Evolutionary conservation across 176 grass and related monocot species (phyloP).

Genomic region (Tuctoria greenei): DNA sequence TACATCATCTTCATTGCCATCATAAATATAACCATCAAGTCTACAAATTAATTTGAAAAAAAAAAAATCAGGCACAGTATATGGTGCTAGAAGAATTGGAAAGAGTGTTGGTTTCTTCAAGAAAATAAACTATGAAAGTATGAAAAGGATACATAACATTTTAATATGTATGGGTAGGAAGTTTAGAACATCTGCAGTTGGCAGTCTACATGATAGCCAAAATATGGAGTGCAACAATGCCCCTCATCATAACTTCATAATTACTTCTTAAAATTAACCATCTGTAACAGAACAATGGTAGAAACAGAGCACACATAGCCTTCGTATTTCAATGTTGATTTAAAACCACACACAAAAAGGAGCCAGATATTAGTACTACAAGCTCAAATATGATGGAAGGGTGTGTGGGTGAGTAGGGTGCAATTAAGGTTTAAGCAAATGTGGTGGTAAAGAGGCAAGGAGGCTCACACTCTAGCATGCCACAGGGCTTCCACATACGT

Average conservation of each 20-base stretch:
- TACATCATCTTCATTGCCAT: constrained; percentile 16
- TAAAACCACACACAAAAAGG: neutral
- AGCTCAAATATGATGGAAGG: neutral
- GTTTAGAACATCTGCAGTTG: constrained; percentile 4
- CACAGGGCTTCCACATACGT: neutral
- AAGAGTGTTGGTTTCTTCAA: constrained; percentile 15
- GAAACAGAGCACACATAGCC: neutral
- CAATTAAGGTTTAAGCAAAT: neutral
- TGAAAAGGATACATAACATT: neutral
- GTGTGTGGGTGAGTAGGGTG: neutral
- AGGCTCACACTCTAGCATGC: neutral
- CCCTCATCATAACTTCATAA: neutral
- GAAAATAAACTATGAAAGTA: constrained; percentile 17
- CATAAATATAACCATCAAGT: constrained; percentile 36
- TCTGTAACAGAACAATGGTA: neutral
- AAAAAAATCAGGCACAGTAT: constrained; percentile 5
- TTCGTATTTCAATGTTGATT: neutral
- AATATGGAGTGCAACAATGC: neutral
- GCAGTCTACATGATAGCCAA: constrained; percentile 21
- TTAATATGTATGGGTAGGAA: neutral
- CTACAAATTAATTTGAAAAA: constrained; percentile 28
- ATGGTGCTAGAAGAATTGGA: neutral
- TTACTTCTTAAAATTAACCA: neutral
- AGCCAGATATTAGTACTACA: neutral
- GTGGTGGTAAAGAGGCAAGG: neutral